These are phyloP conservation scores for Marasmius sp. DNA, from an alignment of 1,284 basidiomycete genomes.

Conservation along the genomic window DNA sequence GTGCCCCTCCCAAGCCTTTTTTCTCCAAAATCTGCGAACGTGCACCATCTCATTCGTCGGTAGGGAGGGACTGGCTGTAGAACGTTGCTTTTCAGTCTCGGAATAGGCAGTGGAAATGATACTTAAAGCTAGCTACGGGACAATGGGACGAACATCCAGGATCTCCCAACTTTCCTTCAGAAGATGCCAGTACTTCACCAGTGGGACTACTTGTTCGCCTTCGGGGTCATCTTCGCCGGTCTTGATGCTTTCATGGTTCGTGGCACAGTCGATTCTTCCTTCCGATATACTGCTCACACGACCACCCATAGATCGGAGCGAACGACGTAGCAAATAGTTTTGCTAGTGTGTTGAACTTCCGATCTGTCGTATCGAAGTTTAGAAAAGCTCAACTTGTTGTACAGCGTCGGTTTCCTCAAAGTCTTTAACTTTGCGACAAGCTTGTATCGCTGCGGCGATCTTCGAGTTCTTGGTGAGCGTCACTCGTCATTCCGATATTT, in stretches of 20 bases:
- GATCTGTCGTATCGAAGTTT: not conserved
- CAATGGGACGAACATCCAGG: too few relatives aligned
- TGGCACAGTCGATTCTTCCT: not conserved
- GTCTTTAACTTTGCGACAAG: slow-evolving; percentile 27
- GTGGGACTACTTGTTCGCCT: slow-evolving; percentile 31
- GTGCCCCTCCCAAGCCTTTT: not conserved
- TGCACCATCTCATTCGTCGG: not conserved
- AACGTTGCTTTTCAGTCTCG: too few relatives aligned
- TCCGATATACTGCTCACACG: not conserved
- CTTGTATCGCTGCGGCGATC: slow-evolving; percentile 26
- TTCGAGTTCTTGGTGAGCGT: slow-evolving; percentile 23
- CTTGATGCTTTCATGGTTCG: slow-evolving; percentile 31
- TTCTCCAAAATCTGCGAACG: not conserved
- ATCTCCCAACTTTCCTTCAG: not conserved
- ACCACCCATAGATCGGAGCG: slow-evolving; percentile 10
- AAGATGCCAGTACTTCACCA: slow-evolving; percentile 9
- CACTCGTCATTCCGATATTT: not conserved
- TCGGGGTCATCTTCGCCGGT: slow-evolving; percentile 26
- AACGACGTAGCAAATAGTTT: slow-evolving; percentile 29
- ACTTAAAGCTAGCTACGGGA: too few relatives aligned
- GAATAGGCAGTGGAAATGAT: too few relatives aligned
- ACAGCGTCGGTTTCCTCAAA: slow-evolving; percentile 27
- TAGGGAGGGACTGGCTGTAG: not conserved
- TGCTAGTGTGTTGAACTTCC: slow-evolving; percentile 13
- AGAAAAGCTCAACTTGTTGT: slow-evolving; percentile 14